Evolutionary conservation across 2,329 filamentous ascomycete genomes (phyloP), one percentile per base, ranked within the genome.

Genomic region (Alternaria metachromatica): DNA sequence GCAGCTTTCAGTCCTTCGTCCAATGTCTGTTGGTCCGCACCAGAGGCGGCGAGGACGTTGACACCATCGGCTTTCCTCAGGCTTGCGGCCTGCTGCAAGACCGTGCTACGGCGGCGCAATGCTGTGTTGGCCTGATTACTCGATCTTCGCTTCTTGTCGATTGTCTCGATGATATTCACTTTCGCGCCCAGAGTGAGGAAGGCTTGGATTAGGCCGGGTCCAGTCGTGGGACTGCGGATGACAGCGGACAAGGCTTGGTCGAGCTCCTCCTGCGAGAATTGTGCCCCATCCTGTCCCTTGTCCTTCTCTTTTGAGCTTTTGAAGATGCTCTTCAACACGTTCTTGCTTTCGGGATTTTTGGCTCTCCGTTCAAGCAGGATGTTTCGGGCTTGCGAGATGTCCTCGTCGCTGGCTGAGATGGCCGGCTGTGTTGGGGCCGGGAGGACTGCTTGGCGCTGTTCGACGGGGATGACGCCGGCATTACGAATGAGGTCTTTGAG

Each of bases 251-350:
- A 62, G 4, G 76, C 76, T 33, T 76, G 69, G 55, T 80, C 77
- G 26, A 80, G 64, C 54, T 80, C 77, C 18, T 79, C 77, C 45
- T 78, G 77, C 10, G 76, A 74, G 59, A 79, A 79, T 13, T 71
- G 64, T 33, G 60, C 67, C 13, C 66, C 62, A 30, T 78, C 75
- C 26, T 72, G 72, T 12, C 69, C 66, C 60, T 74, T 77, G 11
- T 76, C 75, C 62, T 80, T 79, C 43, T 77, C 74, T 62, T 78
- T 78, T 5, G 77, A 76, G 30, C 72, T 76, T 49, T 70, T 75
- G 66, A 80, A 80, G 8, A 80, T 75, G 45, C 70, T 72, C 64
- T 78, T 80, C 57, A 80, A 59, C 43, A 77, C 70, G 51, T 73
- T 73, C 49, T 71, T 71, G 62, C 70, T 76, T 41, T 76, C 74